These are phyloP conservation scores for Suillus spraguei DNA, from an alignment of 768 basidiomycete species.

Conservation along the genomic window DNA sequence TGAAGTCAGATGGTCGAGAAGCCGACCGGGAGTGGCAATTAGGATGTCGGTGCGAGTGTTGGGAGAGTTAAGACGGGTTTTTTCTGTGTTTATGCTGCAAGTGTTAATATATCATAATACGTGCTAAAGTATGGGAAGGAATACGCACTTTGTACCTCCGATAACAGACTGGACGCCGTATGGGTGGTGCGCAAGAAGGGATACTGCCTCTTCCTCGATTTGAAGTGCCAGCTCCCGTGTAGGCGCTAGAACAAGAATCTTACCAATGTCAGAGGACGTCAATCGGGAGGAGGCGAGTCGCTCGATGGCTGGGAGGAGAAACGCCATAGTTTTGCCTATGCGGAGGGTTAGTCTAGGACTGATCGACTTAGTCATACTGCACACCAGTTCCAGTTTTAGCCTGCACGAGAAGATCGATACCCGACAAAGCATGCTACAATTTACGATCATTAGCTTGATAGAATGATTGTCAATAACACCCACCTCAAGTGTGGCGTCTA, in stretches of 20 bases:
- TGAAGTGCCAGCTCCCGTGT: slow-evolving; percentile 75
- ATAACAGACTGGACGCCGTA: slow-evolving; percentile 52
- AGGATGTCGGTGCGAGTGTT: slow-evolving; percentile 51
- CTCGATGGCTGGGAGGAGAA: slow-evolving; percentile 76
- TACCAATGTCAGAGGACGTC: slow-evolving; percentile 30
- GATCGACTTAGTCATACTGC: slow-evolving; percentile 10
- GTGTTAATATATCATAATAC: slow-evolving; percentile 13
- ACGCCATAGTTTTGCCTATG: slow-evolving; percentile 70
- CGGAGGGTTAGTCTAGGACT: not conserved
- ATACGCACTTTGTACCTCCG: slow-evolving; percentile 53
- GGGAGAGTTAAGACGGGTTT: slow-evolving; percentile 25
- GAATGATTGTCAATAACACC: not conserved
- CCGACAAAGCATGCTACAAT: slow-evolving; percentile 40
- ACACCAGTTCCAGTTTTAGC: slow-evolving; percentile 65
- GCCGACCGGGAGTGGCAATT: slow-evolving; percentile 76
- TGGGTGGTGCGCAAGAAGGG: slow-evolving; percentile 41
- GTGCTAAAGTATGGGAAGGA: not conserved
- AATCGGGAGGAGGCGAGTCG: slow-evolving; percentile 45
- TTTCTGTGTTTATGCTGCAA: slow-evolving; percentile 28
- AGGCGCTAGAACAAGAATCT: slow-evolving; percentile 68
- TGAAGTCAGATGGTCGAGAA: slow-evolving; percentile 62
- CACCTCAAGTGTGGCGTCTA: slow-evolving; percentile 46
- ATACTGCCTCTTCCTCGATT: slow-evolving; percentile 64
- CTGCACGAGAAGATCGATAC: slow-evolving; percentile 50
- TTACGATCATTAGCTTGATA: slow-evolving; percentile 10